Percentiles rank a stretch among this genome's conserved stretches.
These are phyloP conservation scores for Lactarius vividus DNA, from an alignment of 768 basidiomycete species.

Conservation along the genomic window DNA sequence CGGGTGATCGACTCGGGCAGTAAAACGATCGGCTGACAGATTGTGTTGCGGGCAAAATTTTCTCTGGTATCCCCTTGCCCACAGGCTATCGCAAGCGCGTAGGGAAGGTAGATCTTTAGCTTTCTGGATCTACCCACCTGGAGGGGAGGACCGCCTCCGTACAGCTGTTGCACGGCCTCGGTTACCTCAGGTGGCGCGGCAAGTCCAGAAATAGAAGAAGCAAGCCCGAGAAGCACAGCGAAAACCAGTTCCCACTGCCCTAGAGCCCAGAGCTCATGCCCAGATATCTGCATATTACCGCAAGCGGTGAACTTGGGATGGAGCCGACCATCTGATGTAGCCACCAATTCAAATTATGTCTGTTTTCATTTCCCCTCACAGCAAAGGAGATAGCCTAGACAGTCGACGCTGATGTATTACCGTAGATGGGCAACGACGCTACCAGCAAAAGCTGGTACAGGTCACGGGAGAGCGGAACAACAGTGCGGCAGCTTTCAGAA, in stretches of 20 bases:
- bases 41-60: neutral
- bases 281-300: neutral
- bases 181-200: neutral
- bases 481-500: slow-evolving; percentile 3
- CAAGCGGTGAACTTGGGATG: neutral
- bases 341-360: neutral
- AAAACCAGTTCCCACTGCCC: neutral
- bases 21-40: neutral
- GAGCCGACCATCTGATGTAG: neutral
- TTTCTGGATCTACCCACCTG: slow-evolving; percentile 6
- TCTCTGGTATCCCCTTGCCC: neutral
- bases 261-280: neutral
- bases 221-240: neutral
- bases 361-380: neutral
- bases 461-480: slow-evolving; percentile 17
- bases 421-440: neutral
- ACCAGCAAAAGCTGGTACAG: neutral
- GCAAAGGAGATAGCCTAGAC: neutral
- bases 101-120: slow-evolving; percentile 7
- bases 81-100: neutral
- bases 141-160: neutral
- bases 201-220: neutral
- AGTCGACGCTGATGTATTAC: slow-evolving; percentile 9
- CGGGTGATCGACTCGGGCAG: neutral
- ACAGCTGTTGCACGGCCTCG: neutral